Conservation (phyloP, 2,329 filamentous ascomycete species). For the Colletotrichum agaves region DNA sequence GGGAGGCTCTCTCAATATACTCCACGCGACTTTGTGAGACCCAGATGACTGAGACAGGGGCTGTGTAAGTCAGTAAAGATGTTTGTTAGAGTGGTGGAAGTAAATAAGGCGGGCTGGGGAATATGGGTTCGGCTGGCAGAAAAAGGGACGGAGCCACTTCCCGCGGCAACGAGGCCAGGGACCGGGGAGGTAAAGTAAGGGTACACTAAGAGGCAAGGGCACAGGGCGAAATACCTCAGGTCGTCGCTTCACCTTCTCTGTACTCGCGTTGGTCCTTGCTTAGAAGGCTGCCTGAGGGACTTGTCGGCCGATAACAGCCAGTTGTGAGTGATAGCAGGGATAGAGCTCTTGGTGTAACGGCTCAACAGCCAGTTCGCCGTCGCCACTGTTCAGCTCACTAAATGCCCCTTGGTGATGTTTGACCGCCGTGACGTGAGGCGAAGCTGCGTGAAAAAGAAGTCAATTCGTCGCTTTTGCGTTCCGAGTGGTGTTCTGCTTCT, state of each 20-base stretch:
- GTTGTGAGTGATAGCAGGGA: conserved; percentile 32
- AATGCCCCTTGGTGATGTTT: background rate
- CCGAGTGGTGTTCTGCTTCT: background rate
- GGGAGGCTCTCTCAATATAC: background rate
- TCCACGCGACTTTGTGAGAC: background rate
- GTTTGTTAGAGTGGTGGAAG: conserved; percentile 11
- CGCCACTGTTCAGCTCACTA: background rate
- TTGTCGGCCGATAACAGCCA: conserved; percentile 13
- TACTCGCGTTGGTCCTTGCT: conserved; percentile 4
- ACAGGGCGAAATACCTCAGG: background rate
- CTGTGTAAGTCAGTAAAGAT: conserved; percentile 24
- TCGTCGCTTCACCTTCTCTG: background rate
- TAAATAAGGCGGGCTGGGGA: conserved; percentile 32
- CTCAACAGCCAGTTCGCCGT: conserved; percentile 1
- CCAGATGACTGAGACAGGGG: conserved; percentile 14
- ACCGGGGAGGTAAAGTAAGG: conserved; percentile 13
- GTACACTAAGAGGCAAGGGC: background rate
- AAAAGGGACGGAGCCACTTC: conserved; percentile 20
- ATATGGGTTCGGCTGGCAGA: conserved; percentile 7
- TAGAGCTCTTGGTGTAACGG: conserved; percentile 23
- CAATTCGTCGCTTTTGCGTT: conserved; percentile 1
- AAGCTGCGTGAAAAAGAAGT: conserved; percentile 5
- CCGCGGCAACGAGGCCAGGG: conserved; percentile 22
- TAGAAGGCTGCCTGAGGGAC: background rate
- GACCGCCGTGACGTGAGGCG: conserved; percentile 1